A percentile compares a stretch with the other conserved stretches of the same genome.
Conservation (phyloP, 1,139 yeast genomes). For the Petasospora rhodanensis region DNA sequence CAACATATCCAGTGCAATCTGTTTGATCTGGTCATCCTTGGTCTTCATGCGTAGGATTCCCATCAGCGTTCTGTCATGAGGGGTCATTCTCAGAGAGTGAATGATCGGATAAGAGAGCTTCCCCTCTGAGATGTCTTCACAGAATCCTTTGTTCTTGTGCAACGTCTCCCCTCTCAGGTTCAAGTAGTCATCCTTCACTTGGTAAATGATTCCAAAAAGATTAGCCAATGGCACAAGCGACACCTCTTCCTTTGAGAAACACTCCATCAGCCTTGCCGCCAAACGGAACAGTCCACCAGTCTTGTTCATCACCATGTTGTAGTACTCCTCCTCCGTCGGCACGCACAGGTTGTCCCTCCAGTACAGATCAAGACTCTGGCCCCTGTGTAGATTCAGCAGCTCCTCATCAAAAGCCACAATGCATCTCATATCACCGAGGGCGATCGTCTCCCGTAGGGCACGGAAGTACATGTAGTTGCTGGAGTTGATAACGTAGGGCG, state of each 20-base stretch:
- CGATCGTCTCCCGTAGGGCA: conserved; percentile 51
- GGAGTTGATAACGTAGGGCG: conserved; percentile 75
- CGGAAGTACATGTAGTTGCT: conserved; percentile 79
- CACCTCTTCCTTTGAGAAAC: conserved; percentile 20
- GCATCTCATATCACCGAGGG: conserved; percentile 27
- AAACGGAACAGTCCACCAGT: conserved; percentile 86
- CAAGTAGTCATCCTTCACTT: conserved; percentile 75
- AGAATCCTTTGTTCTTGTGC: conserved; percentile 67
- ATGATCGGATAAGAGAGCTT: conserved; percentile 82
- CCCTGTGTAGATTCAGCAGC: conserved; percentile 73
- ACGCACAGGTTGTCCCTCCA: conserved; percentile 72
- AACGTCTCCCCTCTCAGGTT: conserved; percentile 55
- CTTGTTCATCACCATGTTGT: conserved; percentile 78
- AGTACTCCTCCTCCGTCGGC: conserved; percentile 67
- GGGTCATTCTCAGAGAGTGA: conserved; percentile 46
- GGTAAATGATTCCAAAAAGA: conserved; percentile 75
- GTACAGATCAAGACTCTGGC: conserved; percentile 83
- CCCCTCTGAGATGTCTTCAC: conserved; percentile 88
- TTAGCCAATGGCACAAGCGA: conserved; percentile 60
- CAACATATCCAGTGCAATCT: conserved; percentile 44
- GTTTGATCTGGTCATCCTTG: conserved; percentile 37
- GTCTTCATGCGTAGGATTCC: conserved; percentile 38
- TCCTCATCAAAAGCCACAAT: conserved; percentile 55
- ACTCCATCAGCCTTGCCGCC: conserved; percentile 60
- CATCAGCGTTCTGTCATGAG: conserved; percentile 34